Conservation (phyloP, 148 eudicot species). For the Mesembryanthemum crystallinum region DNA sequence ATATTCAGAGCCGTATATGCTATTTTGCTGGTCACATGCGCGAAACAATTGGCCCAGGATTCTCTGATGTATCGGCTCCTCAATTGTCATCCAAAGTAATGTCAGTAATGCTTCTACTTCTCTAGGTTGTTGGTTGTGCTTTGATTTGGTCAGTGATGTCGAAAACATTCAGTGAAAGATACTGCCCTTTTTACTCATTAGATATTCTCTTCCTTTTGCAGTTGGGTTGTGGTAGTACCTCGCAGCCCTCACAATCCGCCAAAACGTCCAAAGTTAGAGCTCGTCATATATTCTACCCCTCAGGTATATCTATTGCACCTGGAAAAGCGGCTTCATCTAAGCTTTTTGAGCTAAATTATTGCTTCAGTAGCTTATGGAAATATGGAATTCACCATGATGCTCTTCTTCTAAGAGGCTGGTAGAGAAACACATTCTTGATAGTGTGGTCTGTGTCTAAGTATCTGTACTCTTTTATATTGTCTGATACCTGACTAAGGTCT, state of each 20-base stretch:
- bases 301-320: constrained; percentile 37
- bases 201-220: constrained; percentile 25
- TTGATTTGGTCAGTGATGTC: neutral
- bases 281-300: constrained; percentile 42
- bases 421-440: too few relatives aligned
- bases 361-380: neutral
- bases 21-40: constrained; percentile 51
- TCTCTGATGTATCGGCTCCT: constrained; percentile 45
- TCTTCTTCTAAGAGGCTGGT: too few relatives aligned
- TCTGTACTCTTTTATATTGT: too few relatives aligned
- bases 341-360: neutral
- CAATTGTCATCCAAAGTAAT: constrained; percentile 43
- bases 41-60: constrained; percentile 52
- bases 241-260: constrained; percentile 33
- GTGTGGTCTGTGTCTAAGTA: too few relatives aligned
- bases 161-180: too few relatives aligned
- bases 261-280: constrained; percentile 37
- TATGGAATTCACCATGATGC: neutral
- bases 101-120: constrained; percentile 32
- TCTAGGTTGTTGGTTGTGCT: neutral
- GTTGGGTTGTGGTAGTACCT: constrained; percentile 64
- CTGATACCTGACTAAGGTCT: too few relatives aligned
- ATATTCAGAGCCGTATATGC: constrained; percentile 42
- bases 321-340: neutral
- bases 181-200: neutral